Percentiles rank a stretch among this genome's conserved stretches.
Evolutionary conservation across 345 rosid genomes (phyloP).

Genomic region (Pistacia atlantica): DNA sequence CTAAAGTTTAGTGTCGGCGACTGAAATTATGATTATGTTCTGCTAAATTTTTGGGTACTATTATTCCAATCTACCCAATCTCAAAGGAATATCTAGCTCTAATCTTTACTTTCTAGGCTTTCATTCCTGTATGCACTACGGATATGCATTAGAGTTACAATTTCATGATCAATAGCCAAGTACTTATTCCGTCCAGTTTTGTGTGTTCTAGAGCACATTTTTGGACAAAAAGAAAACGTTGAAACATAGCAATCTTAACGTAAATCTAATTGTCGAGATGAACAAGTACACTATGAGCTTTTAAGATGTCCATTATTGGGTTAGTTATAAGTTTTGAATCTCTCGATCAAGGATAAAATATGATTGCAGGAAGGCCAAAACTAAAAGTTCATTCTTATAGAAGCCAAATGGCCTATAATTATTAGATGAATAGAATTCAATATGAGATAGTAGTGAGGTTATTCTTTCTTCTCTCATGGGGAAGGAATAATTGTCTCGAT

Average conservation of each 20-base stretch:
- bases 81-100: conserved; percentile 5
- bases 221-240: not conserved
- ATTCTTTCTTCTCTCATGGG: conserved; percentile 23
- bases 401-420: not conserved
- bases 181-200: no score
- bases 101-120: conserved; percentile 14
- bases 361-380: no score
- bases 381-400: no score
- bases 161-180: no score
- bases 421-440: not conserved
- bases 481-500: conserved; percentile 19
- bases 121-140: conserved; percentile 2
- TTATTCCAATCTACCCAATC: conserved; percentile 15
- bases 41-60: conserved; percentile 14
- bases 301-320: not conserved
- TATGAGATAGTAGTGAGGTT: not conserved
- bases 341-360: no score
- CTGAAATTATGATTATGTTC: conserved; percentile 26
- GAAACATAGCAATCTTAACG: not conserved
- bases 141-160: not conserved
- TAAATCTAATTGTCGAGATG: no score
- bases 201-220: not conserved
- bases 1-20: conserved; percentile 32
- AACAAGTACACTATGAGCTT: conserved; percentile 7
- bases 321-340: no score